Evolutionary conservation across 306 rosid species (phyloP), one percentile per base, ranked within the genome.

Genomic region (Corylus avellana): DNA sequence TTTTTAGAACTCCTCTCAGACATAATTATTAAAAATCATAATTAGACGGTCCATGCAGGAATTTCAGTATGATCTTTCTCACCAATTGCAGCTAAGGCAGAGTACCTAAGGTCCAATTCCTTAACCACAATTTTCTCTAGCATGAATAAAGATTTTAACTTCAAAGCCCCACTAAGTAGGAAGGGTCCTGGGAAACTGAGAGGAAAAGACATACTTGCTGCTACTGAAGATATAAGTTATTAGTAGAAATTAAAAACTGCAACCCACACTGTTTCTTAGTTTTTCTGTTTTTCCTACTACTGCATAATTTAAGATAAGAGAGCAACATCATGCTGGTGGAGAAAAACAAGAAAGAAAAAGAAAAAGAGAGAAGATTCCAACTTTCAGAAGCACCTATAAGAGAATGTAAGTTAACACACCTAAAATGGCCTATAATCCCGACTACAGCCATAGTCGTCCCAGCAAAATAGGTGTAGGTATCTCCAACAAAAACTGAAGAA

Each of bases 371-470:
- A 62, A 29, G 18, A 27, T 12, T 4, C 72, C 72, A 67, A 39
- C 16, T 67, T 67, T 39, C 72, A 42, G 51, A 42, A 67, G 51
- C 72, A 9, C 16, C 48, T 18, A 67, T 11, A 67, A 67, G 29
- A 17, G 73, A 76, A 49, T 35, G 46, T 49, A 27, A 75, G 76
- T 51, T 72, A 78, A 71, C 80, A 57, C 69, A 94, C 99, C 99
- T 95, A 78, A 81, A 95, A 88, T 95, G 98, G 81, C 98, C 99
- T 79, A 95, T 86, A 82, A 95, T 95, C 77, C 98, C 99, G 73
- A 84, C 81, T 59, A 95, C 99, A 46, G 99, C 97, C 99, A 93
- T 91, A 17, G 98, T 93, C 99, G 93, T 95, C 70, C 99, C 99
- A 74, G 99, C 98, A 86, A 93, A 95, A 88, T 95, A 95, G 51